These are phyloP conservation scores for Corylus americana DNA, from an alignment of 306 rosid species.

Conservation along the genomic window DNA sequence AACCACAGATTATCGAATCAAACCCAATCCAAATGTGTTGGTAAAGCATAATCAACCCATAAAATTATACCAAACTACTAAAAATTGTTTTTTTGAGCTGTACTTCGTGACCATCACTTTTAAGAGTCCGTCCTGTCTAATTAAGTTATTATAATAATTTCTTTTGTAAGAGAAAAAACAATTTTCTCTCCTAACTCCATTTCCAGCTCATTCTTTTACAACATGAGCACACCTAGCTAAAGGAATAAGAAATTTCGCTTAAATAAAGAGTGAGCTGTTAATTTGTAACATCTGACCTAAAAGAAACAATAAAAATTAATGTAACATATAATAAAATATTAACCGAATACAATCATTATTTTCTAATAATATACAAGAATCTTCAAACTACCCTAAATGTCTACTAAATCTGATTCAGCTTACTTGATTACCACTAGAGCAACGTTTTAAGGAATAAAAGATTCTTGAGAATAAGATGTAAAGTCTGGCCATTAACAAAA, in stretches of 20 bases:
- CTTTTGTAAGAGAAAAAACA: neutral
- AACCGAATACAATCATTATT: neutral
- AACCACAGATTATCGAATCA: neutral
- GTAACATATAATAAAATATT: neutral
- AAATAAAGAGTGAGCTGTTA: neutral
- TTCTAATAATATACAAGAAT: neutral
- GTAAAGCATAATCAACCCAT: neutral
- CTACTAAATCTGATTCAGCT: neutral
- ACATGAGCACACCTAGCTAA: neutral
- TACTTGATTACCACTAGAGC: neutral
- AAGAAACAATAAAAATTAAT: neutral
- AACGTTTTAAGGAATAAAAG: neutral
- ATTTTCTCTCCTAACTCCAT: neutral
- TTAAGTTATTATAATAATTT: neutral
- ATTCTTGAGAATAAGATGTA: neutral
- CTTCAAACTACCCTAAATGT: neutral
- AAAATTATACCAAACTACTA: neutral
- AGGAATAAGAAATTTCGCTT: neutral
- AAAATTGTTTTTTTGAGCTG: neutral
- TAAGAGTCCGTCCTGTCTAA: neutral
- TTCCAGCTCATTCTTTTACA: neutral
- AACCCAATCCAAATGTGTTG: neutral
- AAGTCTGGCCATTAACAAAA: neutral
- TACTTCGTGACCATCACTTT: neutral
- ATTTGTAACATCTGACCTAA: neutral